Evolutionary conservation across 2,329 filamentous ascomycete genomes (phyloP), one percentile per base, ranked within the genome.

Genomic region (Alternaria metachromatica): DNA sequence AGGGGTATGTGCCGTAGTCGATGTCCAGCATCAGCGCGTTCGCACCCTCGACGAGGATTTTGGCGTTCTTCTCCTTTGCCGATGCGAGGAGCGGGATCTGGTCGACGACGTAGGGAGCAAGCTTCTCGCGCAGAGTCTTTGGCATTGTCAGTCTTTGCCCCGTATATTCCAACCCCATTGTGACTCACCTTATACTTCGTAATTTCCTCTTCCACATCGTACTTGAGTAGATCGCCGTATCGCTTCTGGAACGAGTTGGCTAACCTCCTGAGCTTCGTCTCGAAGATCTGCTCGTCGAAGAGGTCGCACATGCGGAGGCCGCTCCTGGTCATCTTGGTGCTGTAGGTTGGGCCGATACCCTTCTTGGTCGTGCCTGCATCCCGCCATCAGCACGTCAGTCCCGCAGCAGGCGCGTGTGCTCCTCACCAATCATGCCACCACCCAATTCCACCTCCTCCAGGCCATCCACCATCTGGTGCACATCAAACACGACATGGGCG

Each of bases 171-270:
- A 20, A 26, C 8, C 26, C 20, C 43, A 7, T 25, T 23, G 6
- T 18, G 25, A 57, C 73, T 33, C 76, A 85, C 84, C 75, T 87
- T 84, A 80, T 90, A 92, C 44, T 83, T 82, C 18, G 77, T 78
- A 67, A 94, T 86, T 81, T 94, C 91, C 33, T 89, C 88, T 69
- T 94, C 90, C 7, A 90, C 85, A 65, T 93, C 88, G 73, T 90
- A 90, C 76, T 88, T 76, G 58, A 91, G 80, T 25, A 92, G 80
- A 68, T 90, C 87, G 8, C 91, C 90, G 71, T 88, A 93, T 55
- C 90, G 84, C 81, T 90, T 89, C 82, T 88, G 85, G 80, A 87
- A 91, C n/a, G 87, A 88, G 6, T 80, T 70, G 9, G 86, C 89
- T 51, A 94, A 81, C 23, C 83, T 80, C 44, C 89, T 84, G 46